phyloP scores from a whole-genome alignment of 306 rosid species.

The Prinsepia uniflora region DNA sequence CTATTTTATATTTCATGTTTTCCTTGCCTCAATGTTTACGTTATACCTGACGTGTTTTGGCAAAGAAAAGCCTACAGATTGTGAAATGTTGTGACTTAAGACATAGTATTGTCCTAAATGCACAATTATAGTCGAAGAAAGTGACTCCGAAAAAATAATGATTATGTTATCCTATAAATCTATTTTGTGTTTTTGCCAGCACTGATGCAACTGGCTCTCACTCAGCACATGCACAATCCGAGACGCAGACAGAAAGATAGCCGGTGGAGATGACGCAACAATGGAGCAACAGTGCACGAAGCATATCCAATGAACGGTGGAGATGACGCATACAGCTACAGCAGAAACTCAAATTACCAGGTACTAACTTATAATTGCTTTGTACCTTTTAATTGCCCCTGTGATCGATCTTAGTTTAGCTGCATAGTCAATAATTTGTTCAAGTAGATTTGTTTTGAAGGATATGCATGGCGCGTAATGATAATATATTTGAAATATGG shows the following conservation, averaged over 20 bases:
- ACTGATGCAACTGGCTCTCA: neutral
- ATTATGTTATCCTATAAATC: no score
- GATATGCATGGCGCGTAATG: no score
- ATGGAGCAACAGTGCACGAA: neutral
- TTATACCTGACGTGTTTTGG: neutral
- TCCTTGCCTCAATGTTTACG: neutral
- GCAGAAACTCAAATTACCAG: slow-evolving; percentile 14
- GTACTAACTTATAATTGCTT: neutral
- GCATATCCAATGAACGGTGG: slow-evolving; percentile 17
- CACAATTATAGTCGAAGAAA: neutral
- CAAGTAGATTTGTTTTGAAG: neutral
- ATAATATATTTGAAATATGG: neutral
- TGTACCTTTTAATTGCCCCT: neutral
- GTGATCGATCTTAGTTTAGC: neutral
- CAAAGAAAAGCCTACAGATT: neutral
- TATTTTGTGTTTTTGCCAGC: no score
- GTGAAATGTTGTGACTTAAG: neutral
- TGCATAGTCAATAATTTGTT: neutral
- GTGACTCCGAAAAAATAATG: neutral
- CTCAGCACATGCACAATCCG: neutral
- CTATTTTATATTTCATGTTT: neutral
- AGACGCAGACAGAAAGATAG: neutral
- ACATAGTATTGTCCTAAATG: neutral
- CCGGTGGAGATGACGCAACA: slow-evolving; percentile 2
- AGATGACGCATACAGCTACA: slow-evolving; percentile 19